These are phyloP conservation scores for Phtheirospermum japonicum DNA, from an alignment of 257 asterid species.

Conservation along the genomic window DNA sequence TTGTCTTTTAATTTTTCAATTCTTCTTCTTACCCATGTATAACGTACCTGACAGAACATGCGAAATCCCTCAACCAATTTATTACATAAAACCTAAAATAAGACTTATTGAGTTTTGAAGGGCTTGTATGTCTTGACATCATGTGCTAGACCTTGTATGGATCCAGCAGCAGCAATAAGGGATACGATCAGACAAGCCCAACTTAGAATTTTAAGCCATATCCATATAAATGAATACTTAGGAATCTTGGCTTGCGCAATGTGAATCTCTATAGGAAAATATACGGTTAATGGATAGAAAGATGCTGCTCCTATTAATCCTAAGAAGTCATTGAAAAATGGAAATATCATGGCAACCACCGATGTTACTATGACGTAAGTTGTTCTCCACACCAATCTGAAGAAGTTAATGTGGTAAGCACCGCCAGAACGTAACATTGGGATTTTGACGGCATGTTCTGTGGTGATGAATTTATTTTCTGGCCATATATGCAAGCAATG, in stretches of 20 bases:
- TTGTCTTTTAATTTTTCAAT: too few species aligned
- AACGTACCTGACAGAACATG: too few species aligned
- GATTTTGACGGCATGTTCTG: slow-evolving; percentile 30
- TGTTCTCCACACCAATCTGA: slow-evolving; percentile 54
- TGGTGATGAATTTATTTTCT: slow-evolving; percentile 42
- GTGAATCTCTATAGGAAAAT: slow-evolving; percentile 62
- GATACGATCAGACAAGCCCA: slow-evolving; percentile 53
- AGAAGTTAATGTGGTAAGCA: slow-evolving; percentile 35
- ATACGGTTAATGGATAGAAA: slow-evolving; percentile 52
- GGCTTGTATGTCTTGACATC: slow-evolving; percentile 48
- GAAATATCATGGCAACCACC: slow-evolving; percentile 56
- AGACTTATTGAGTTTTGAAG: slow-evolving; percentile 32
- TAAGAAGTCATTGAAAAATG: slow-evolving; percentile 52
- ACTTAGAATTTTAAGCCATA: slow-evolving; percentile 50
- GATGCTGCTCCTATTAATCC: slow-evolving; percentile 57
- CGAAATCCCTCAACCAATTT: too few species aligned
- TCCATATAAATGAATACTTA: slow-evolving; percentile 47
- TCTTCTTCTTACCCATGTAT: too few species aligned
- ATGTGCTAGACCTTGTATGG: slow-evolving; percentile 44
- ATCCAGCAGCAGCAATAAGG: slow-evolving; percentile 57
- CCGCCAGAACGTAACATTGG: slow-evolving; percentile 30
- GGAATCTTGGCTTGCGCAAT: slow-evolving; percentile 46
- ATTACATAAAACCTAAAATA: too few species aligned
- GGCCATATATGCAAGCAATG: slow-evolving; percentile 37
- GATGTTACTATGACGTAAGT: slow-evolving; percentile 42